Percentiles rank a stretch among this genome's conserved stretches.
Evolutionary conservation across 306 rosid genomes (phyloP).

Genomic region (Dryas drummondii): DNA sequence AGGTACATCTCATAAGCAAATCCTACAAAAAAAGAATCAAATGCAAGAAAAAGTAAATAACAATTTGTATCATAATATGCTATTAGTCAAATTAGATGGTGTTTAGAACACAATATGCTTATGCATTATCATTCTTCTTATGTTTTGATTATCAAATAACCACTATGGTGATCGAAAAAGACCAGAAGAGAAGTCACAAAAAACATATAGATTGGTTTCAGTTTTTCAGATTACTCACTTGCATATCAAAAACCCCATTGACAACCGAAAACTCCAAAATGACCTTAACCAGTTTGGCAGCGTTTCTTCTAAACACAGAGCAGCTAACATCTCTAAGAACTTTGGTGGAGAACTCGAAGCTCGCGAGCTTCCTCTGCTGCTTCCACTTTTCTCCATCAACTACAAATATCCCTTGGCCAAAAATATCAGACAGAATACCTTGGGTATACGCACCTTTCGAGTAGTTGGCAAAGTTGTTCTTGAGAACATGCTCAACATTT

Average conservation of each 20-base stretch:
- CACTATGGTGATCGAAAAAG: no score
- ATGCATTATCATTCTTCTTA: no score
- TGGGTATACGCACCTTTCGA: conserved; percentile 45
- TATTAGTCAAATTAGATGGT: no score
- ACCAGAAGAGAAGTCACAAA: no score
- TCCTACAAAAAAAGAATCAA: conserved; percentile 37
- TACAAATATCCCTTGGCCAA: conserved; percentile 62
- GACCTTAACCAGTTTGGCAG: conserved; percentile 48
- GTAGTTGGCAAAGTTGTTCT: conserved; percentile 43
- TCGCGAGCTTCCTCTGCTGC: conserved; percentile 67
- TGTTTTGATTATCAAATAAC: no score
- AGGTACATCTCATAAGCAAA: conserved; percentile 60
- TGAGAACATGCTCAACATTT: conserved; percentile 54
- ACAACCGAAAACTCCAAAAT: conserved; percentile 31
- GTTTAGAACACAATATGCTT: no score
- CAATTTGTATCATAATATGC: not conserved
- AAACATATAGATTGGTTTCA: not conserved
- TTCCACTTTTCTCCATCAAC: conserved; percentile 74
- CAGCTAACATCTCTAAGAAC: conserved; percentile 68
- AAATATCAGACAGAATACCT: conserved; percentile 33
- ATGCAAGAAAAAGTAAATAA: not conserved
- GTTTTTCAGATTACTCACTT: conserved; percentile 35
- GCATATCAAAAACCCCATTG: conserved; percentile 54
- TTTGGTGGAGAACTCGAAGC: conserved; percentile 64
- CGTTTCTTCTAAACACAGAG: conserved; percentile 45